Evolutionary conservation across 176 grass and related monocot species (phyloP), one percentile per base, ranked within the genome.

Genomic region (Neostapfia colusana): DNA sequence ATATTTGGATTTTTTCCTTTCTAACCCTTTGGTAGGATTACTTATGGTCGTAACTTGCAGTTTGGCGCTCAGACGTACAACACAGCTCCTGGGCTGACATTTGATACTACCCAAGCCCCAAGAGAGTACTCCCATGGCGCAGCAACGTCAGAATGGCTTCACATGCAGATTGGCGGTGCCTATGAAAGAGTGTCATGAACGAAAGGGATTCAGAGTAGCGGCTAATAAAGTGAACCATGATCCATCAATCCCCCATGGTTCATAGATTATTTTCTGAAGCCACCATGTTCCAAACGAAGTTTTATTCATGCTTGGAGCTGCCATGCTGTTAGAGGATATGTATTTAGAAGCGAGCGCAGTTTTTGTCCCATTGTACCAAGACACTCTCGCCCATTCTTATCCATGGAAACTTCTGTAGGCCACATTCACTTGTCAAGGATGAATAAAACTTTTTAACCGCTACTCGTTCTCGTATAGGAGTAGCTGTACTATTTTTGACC

Each of bases 111-210:
- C 0, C 93, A 89, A 60, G 63, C 88, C 28, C 75, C 88, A 72
- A 93, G 81, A 70, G 93, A 93, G n/a, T 97, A 93, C 18, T 61
- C 24, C 27, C 89, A 90, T 12, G 85, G 78, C 57, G 59, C 93
- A 4, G 42, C 87, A 2, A 27, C 93, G 6, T 56, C 88, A 1
- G 93, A 97, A 59, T 97, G 93, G 93, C 93, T 97, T 79, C 93
- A 90, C 81, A 97, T 92, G 87, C 93, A 97, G 83, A 78, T 97
- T 50, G 90, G 93, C 13, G 87, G 87, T 70, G 77, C 85, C 78
- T 92, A 90, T 25, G 89, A 92, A 88, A 85, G 93, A 63, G 93
- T 97, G 55, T 89, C 89, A 80, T 96, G 89, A 90, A 53, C 60
- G 56, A 26, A 56, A 54, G 13, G 56, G 35, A 69, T 59, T 46